phyloP scores from a whole-genome alignment of 164 flowering plant genomes.

The Berberis vulgaris region DNA sequence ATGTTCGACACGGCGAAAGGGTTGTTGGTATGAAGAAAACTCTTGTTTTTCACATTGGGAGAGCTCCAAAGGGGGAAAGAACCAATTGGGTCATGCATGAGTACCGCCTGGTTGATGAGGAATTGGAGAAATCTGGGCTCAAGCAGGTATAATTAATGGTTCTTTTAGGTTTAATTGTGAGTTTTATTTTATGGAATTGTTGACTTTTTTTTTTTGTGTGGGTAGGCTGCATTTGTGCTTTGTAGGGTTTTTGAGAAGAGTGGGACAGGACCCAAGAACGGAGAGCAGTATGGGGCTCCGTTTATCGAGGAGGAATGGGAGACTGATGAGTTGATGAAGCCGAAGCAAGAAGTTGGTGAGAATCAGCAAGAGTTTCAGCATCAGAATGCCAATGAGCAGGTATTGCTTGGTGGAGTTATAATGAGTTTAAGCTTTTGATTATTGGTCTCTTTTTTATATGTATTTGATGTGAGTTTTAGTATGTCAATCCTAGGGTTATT shows the following conservation, averaged over 20 bases:
- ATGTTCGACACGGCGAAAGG: slow-evolving; percentile 18
- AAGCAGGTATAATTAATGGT: slow-evolving; percentile 24
- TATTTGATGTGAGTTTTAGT: too few species aligned
- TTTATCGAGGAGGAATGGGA: slow-evolving; percentile 58
- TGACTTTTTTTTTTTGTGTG: slow-evolving; percentile 1
- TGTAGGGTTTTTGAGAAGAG: slow-evolving; percentile 34
- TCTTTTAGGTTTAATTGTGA: not conserved
- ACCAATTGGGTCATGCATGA: slow-evolving; percentile 93
- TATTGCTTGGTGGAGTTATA: too few species aligned
- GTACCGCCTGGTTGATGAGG: slow-evolving; percentile 50
- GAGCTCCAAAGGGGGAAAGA: slow-evolving; percentile 71
- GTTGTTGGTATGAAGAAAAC: slow-evolving; percentile 75
- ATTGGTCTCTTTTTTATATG: too few species aligned
- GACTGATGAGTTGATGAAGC: slow-evolving; percentile 24
- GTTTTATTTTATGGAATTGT: too few species aligned
- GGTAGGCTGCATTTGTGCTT: slow-evolving; percentile 18
- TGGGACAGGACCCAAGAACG: slow-evolving; percentile 48
- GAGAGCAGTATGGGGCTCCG: slow-evolving; percentile 54
- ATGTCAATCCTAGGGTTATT: too few species aligned
- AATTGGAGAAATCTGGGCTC: slow-evolving; percentile 31
- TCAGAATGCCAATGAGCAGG: too few species aligned
- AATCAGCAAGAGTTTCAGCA: too few species aligned
- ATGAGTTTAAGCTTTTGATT: too few species aligned
- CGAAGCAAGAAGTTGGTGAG: slow-evolving; percentile 2
- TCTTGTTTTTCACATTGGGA: slow-evolving; percentile 62